Evolutionary conservation across 805 yeast genomes (phyloP), one percentile per base, ranked within the genome.

Genomic region (Wickerhamiella azymoides): DNA sequence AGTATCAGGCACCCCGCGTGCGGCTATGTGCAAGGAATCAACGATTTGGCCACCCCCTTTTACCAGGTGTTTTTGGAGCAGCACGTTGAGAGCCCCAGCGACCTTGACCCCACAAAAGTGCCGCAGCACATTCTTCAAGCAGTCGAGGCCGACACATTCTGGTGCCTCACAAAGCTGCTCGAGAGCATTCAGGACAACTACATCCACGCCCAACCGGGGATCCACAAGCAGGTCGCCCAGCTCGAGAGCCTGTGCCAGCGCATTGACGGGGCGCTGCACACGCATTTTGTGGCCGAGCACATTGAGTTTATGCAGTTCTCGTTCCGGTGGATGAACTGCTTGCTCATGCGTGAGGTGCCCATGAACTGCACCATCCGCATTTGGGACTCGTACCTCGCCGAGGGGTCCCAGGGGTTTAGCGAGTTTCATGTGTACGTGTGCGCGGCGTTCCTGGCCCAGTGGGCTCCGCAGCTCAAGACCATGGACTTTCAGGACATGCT

Each of bases 251-350:
- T 92, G 43, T 84, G 88, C 14, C 72, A 76, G 51, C 72, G 94
- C 51, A 88, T 89, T 47, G 97, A 92, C 57, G 62, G 72, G 2
- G 79, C 74, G 21, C 68, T 92, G 28, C 77, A 79, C 35, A 68
- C 69, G 33, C 97, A 92, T 64, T 74, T 92, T 52, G 78, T 79
- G 49, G 57, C 62, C 1, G 96, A 92, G 59, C 83, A 83, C 40
- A 76, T 92, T n/a, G 95, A 92, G 62, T 92, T 92, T 57, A 77
- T 92, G 52, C 98, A 92, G 63, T 92, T 92, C 62, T 77, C 96
- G 17, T 92, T 92, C 66, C 71, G 98, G 54, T 92, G 98, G 98
- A 92, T 92, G 97, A 92, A 92, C 64, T 92, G 98, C 66, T 67
- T 92, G 57, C 67, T 92, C 42, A 92, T 92, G 98, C 75, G 98